Evolutionary conservation across 495 filamentous ascomycete species (phyloP).

Genomic region (Annulohypoxylon bovei): DNA sequence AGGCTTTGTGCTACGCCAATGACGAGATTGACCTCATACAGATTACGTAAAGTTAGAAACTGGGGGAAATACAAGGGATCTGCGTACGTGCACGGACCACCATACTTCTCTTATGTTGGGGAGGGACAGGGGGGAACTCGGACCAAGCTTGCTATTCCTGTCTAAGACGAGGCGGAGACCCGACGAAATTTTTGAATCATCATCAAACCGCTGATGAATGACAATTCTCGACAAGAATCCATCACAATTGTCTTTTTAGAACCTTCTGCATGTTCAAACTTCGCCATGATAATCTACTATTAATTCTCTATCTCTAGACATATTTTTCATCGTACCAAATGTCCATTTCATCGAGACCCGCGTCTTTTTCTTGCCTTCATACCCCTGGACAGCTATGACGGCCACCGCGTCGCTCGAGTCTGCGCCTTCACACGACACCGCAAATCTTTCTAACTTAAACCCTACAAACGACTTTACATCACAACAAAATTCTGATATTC

Average conservation of each 20-base stretch:
- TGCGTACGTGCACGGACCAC: slow-evolving; percentile 23
- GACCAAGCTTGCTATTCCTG: slow-evolving; percentile 40
- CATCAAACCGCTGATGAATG: slow-evolving; percentile 59
- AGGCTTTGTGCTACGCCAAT: background rate
- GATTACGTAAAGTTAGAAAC: slow-evolving; percentile 19
- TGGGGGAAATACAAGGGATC: background rate
- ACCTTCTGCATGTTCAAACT: slow-evolving; percentile 70
- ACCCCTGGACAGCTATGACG: slow-evolving; percentile 60
- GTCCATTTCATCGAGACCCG: slow-evolving; percentile 72
- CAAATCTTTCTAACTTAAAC: slow-evolving; percentile 42
- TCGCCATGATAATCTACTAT: slow-evolving; percentile 57
- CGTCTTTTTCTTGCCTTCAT: slow-evolving; percentile 55
- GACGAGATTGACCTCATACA: slow-evolving; percentile 9
- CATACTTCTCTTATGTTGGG: background rate
- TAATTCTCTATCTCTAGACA: slow-evolving; percentile 68
- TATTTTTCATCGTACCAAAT: slow-evolving; percentile 68
- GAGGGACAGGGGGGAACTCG: slow-evolving; percentile 11
- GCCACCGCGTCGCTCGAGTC: slow-evolving; percentile 60
- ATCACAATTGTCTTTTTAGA: slow-evolving; percentile 53
- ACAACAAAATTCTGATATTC: background rate
- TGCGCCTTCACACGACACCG: slow-evolving; percentile 52
- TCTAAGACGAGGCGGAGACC: slow-evolving; percentile 46
- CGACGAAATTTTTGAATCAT: slow-evolving; percentile 52
- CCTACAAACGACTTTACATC: slow-evolving; percentile 20
- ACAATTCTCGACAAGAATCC: slow-evolving; percentile 49